Evolutionary conservation across 768 basidiomycete species (phyloP).

Genomic region (Phlebiopsis flavidoalba): DNA sequence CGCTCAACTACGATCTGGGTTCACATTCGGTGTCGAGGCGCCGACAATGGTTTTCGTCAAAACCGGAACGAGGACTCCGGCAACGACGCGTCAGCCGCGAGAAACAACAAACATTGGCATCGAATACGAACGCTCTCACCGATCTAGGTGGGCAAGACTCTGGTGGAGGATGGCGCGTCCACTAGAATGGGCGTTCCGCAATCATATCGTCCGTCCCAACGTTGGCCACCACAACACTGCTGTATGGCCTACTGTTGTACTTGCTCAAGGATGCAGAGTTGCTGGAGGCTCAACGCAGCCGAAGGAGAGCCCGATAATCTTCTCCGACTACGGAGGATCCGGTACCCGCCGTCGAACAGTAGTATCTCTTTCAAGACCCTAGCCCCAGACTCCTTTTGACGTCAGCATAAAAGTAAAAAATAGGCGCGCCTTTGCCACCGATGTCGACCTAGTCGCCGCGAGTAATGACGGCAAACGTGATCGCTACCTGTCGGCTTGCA

Average conservation of each 20-base stretch:
- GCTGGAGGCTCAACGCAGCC: constrained; percentile 77
- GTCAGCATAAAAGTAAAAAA: no score
- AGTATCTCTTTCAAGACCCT: constrained; percentile 60
- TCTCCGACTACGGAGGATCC: constrained; percentile 24
- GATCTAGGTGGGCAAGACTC: constrained; percentile 29
- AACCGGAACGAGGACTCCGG: constrained; percentile 30
- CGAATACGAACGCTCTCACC: constrained; percentile 15
- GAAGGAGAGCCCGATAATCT: constrained; percentile 44
- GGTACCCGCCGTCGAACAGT: constrained; percentile 31
- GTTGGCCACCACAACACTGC: constrained; percentile 60
- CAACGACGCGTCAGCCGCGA: constrained; percentile 7
- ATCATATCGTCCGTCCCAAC: constrained; percentile 90
- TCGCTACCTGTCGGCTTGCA: constrained; percentile 73
- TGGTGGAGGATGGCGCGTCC: constrained; percentile 48
- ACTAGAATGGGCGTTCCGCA: constrained; percentile 69
- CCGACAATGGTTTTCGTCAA: constrained; percentile 74
- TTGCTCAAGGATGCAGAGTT: constrained; percentile 89
- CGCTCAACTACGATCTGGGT: constrained; percentile 56
- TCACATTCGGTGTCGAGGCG: constrained; percentile 75
- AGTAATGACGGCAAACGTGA: constrained; percentile 61
- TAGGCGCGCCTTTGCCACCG: constrained; percentile 75
- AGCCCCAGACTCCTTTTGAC: no score
- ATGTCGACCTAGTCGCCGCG: constrained; percentile 75
- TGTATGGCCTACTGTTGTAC: constrained; percentile 79
- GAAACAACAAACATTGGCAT: background rate